A percentile compares a stretch with the other conserved stretches of the same genome.
Conservation (phyloP, 129 eudicot species). For the Artemisia argyi region DNA sequence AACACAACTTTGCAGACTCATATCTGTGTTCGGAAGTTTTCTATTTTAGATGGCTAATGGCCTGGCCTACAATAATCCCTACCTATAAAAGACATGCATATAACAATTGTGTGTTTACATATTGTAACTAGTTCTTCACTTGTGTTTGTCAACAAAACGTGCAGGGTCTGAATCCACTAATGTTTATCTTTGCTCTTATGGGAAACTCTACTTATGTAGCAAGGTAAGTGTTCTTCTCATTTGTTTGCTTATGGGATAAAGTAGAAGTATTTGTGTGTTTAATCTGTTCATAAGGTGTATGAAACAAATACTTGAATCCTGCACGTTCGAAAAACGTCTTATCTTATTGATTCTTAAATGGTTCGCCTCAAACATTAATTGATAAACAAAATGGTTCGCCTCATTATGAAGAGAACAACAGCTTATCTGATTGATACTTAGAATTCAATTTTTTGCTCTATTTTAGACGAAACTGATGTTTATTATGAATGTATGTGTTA, state of each 20-base stretch:
- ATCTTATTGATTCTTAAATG: too few species aligned
- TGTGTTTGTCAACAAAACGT: conserved; percentile 11
- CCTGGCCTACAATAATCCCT: not conserved
- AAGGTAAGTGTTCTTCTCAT: conserved; percentile 45
- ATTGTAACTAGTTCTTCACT: not conserved
- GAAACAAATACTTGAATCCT: not conserved
- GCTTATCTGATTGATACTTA: too few species aligned
- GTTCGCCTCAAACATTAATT: too few species aligned
- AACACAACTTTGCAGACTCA: not conserved
- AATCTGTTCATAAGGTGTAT: not conserved
- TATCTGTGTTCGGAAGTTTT: not conserved
- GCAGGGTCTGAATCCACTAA: conserved; percentile 83
- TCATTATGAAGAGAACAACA: too few species aligned
- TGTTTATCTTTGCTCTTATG: conserved; percentile 79
- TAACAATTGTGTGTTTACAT: not conserved
- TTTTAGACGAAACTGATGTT: not conserved
- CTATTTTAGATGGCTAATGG: not conserved
- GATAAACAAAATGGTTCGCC: too few species aligned
- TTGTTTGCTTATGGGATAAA: not conserved
- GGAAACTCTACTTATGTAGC: conserved; percentile 82
- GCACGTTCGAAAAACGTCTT: too few species aligned
- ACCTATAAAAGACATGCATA: not conserved
- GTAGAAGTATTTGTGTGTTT: not conserved
- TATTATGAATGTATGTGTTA: not conserved
- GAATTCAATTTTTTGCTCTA: too few species aligned